Conservation (phyloP, 768 basidiomycete genomes). For the Rhizopogon sp. region DNA sequence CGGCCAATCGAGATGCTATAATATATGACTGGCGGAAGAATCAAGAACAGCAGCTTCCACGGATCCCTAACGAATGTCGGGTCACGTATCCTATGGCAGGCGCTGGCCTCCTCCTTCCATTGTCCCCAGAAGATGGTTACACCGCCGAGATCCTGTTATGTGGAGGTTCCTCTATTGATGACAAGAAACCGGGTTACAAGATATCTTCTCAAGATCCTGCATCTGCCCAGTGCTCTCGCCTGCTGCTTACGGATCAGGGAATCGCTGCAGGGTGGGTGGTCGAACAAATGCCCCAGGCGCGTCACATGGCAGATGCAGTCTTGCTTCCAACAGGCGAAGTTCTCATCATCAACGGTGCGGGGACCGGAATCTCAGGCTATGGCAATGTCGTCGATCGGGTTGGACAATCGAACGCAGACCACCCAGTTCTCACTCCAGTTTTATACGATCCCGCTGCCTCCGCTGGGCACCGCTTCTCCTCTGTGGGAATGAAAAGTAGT, state of each 20-base stretch:
- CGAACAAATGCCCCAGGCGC: constrained; percentile 69
- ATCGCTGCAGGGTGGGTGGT: constrained; percentile 68
- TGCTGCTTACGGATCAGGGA: constrained; percentile 59
- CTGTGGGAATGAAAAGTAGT: constrained; percentile 55
- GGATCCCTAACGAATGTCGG: constrained; percentile 71
- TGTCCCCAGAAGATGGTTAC: constrained; percentile 58
- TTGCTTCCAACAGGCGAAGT: constrained; percentile 73
- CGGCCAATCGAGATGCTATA: constrained; percentile 74
- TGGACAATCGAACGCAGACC: constrained; percentile 74
- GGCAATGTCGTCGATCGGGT: constrained; percentile 66
- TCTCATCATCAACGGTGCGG: constrained; percentile 73
- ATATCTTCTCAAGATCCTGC: constrained; percentile 73
- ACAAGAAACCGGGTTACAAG: constrained; percentile 50
- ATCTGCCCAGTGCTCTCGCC: constrained; percentile 67
- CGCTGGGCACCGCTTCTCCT: constrained; percentile 53
- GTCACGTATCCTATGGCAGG: constrained; percentile 84
- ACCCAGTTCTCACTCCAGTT: constrained; percentile 63
- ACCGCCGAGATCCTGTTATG: constrained; percentile 69
- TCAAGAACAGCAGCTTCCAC: constrained; percentile 56
- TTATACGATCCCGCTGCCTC: constrained; percentile 60
- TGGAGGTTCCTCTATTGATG: constrained; percentile 68
- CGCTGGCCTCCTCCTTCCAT: constrained; percentile 66
- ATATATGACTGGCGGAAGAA: constrained; percentile 73
- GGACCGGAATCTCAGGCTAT: constrained; percentile 71
- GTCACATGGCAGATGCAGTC: constrained; percentile 78